Evolutionary conservation across 2,329 filamentous ascomycete genomes (phyloP).

Genomic region (Thelonectria discophora): DNA sequence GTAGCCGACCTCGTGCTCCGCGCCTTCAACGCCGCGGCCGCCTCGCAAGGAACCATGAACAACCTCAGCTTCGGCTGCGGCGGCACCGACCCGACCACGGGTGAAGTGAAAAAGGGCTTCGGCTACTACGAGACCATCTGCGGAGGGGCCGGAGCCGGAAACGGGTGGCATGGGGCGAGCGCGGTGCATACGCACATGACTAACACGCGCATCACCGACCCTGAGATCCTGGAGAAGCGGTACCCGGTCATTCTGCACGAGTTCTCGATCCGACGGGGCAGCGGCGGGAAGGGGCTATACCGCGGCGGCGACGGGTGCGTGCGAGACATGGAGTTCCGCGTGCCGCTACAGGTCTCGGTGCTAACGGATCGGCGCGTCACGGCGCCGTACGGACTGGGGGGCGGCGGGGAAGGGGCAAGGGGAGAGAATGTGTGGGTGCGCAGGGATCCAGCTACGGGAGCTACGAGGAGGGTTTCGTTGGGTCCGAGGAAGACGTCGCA

Average conservation of each 20-base stretch:
- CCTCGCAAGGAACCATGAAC: constrained; percentile 81
- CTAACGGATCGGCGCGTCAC: constrained; percentile 80
- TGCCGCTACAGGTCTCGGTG: constrained; percentile 81
- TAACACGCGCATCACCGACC: constrained; percentile 50
- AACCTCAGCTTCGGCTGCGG: constrained; percentile 83
- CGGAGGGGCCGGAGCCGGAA: constrained; percentile 46
- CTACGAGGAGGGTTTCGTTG: constrained; percentile 44
- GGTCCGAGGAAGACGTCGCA: constrained; percentile 35
- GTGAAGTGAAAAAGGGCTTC: constrained; percentile 42
- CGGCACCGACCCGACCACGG: constrained; percentile 40
- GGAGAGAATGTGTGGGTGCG: constrained; percentile 76
- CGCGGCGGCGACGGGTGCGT: constrained; percentile 80
- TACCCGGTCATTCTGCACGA: constrained; percentile 47
- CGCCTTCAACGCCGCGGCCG: constrained; percentile 78
- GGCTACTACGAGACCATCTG: constrained; percentile 50
- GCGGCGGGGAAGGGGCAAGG: constrained; percentile 72
- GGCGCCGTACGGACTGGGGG: constrained; percentile 77
- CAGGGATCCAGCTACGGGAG: constrained; percentile 41
- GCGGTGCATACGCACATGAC: constrained; percentile 50
- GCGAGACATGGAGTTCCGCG: constrained; percentile 82
- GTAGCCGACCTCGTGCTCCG: constrained; percentile 74
- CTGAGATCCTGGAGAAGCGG: constrained; percentile 48
- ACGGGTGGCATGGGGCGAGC: constrained; percentile 42
- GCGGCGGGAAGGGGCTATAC: constrained; percentile 70
- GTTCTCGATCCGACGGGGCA: constrained; percentile 43